phyloP scores from a whole-genome alignment of 164 flowering plant species.

The grape (Vitis vinifera) region DNA sequence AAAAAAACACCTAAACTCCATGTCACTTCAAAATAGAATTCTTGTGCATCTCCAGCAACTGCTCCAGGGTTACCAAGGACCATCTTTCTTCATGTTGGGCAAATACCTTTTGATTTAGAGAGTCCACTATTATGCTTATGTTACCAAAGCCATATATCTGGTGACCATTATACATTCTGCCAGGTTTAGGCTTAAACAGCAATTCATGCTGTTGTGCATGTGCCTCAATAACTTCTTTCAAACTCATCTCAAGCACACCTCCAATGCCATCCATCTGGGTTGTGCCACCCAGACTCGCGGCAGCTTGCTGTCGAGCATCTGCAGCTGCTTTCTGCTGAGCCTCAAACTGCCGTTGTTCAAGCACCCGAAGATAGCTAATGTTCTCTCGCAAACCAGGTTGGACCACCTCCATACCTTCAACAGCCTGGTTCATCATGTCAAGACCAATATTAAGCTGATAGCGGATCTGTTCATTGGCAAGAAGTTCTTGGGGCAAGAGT shows the following conservation, averaged over 20 bases:
- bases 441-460: conserved; percentile 65
- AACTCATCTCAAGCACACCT: conserved; percentile 53
- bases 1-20: conserved; percentile 4
- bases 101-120: conserved; percentile 66
- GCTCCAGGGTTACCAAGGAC: conserved; percentile 69
- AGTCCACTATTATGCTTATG: conserved; percentile 64
- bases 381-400: conserved; percentile 86
- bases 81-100: conserved; percentile 69
- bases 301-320: conserved; percentile 45
- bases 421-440: conserved; percentile 84
- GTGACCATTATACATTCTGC: conserved; percentile 72
- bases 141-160: conserved; percentile 93
- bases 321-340: conserved; percentile 74
- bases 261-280: conserved; percentile 29
- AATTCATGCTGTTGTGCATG: conserved; percentile 73
- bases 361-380: conserved; percentile 67
- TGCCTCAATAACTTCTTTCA: conserved; percentile 75
- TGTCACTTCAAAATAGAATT: conserved; percentile 38
- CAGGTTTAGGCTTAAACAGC: conserved; percentile 78
- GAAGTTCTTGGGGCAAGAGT: conserved; percentile 66
- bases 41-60: conserved; percentile 63
- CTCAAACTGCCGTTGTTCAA: conserved; percentile 79
- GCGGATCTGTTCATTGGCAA: conserved; percentile 73
- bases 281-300: conserved; percentile 24
- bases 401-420: conserved; percentile 65